Conservation (phyloP, 1,284 basidiomycete species). For the Sphagnurus paluster region DNA sequence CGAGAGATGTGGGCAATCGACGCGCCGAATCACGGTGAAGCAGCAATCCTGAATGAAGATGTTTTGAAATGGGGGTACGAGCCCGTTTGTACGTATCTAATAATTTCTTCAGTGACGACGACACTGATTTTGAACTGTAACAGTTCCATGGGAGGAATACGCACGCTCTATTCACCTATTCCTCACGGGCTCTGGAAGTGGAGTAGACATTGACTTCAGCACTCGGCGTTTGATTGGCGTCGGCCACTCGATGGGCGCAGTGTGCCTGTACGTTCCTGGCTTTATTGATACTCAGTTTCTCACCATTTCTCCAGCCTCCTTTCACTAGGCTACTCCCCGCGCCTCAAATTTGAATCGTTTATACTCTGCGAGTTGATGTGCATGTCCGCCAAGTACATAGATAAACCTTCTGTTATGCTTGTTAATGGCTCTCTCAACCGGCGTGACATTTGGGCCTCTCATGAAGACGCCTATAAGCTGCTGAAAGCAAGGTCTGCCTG, state of each 20-base stretch:
- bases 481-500: conserved; percentile 39
- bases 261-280: conserved; percentile 28
- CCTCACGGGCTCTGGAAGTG: conserved; percentile 33
- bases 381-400: conserved; percentile 23
- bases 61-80: conserved; percentile 41
- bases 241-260: conserved; percentile 37
- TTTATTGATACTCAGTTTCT: neutral
- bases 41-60: conserved; percentile 48
- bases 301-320: conserved; percentile 32
- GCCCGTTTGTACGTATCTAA: conserved; percentile 41
- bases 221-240: conserved; percentile 34
- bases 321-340: conserved; percentile 38
- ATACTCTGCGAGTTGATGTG: conserved; percentile 50
- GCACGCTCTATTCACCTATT: conserved; percentile 33
- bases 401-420: conserved; percentile 23
- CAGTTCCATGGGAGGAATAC: conserved; percentile 41
- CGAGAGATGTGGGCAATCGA: conserved; percentile 56
- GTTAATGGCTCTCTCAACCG: conserved; percentile 35
- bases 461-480: conserved; percentile 43
- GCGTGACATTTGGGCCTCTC: conserved; percentile 50
- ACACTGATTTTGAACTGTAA: no score
- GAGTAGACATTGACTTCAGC: conserved; percentile 36
- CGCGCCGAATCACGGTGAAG: conserved; percentile 55
- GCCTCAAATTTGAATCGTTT: conserved; percentile 35
- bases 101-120: no score